phyloP scores from a whole-genome alignment of 2,329 filamentous ascomycete species.

The Trichoderma sp. region DNA sequence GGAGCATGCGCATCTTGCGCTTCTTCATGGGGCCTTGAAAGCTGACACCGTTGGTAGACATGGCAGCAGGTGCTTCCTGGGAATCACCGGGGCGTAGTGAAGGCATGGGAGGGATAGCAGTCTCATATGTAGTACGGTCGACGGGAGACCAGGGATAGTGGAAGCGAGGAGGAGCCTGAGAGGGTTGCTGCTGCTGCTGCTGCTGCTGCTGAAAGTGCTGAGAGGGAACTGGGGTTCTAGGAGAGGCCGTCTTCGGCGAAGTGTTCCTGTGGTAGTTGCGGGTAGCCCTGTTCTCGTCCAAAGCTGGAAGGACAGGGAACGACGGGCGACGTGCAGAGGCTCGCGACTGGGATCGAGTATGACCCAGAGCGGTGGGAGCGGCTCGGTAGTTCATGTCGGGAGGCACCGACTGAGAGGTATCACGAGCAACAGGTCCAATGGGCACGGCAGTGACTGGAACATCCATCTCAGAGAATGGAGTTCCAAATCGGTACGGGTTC shows the following conservation, averaged over 20 bases:
- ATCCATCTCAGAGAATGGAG: slow-evolving; percentile 88
- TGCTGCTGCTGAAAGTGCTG: neutral
- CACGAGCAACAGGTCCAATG: slow-evolving; percentile 71
- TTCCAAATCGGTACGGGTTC: slow-evolving; percentile 74
- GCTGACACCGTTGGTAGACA: slow-evolving; percentile 55
- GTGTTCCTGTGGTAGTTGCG: slow-evolving; percentile 38
- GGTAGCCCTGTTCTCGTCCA: slow-evolving; percentile 63
- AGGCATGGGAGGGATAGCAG: slow-evolving; percentile 44
- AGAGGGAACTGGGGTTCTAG: slow-evolving; percentile 37
- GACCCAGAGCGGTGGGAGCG: slow-evolving; percentile 36
- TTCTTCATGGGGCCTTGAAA: slow-evolving; percentile 93
- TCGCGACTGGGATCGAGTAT: slow-evolving; percentile 54
- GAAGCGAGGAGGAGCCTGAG: slow-evolving; percentile 55
- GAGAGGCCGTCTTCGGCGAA: slow-evolving; percentile 41
- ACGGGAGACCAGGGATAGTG: slow-evolving; percentile 59
- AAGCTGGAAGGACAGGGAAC: slow-evolving; percentile 66
- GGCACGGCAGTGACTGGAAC: slow-evolving; percentile 76
- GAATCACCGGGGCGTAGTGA: slow-evolving; percentile 28
- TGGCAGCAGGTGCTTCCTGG: slow-evolving; percentile 37
- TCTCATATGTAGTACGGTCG: slow-evolving; percentile 50
- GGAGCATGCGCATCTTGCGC: slow-evolving; percentile 83
- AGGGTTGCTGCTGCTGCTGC: slow-evolving; percentile 27
- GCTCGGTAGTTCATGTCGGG: slow-evolving; percentile 84
- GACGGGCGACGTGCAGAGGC: slow-evolving; percentile 66
- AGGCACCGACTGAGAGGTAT: slow-evolving; percentile 86